These are phyloP conservation scores for Lolium rigidum DNA, from an alignment of 176 grass and related monocot species.

Conservation along the genomic window DNA sequence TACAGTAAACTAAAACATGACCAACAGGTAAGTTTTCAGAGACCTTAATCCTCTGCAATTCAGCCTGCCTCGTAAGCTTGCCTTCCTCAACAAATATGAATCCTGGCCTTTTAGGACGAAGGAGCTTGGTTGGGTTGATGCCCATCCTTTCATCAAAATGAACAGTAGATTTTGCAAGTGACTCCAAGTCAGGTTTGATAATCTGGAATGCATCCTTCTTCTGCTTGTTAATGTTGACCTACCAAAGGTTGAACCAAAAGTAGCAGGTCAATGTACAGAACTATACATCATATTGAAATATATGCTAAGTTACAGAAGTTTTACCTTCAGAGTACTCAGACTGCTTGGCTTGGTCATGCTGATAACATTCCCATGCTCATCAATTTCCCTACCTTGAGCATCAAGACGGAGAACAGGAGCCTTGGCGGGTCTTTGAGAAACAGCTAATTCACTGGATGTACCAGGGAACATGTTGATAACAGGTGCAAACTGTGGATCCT, in stretches of 20 bases:
- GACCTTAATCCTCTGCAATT: conserved; percentile 92
- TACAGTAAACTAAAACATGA: conserved; percentile 20
- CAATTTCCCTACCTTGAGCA: conserved; percentile 94
- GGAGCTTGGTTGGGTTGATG: conserved; percentile 84
- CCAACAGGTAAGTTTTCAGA: conserved; percentile 8
- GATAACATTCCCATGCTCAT: conserved; percentile 90
- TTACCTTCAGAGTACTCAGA: conserved; percentile 95
- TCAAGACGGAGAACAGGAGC: conserved; percentile 86
- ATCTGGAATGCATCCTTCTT: conserved; percentile 99
- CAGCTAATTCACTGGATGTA: conserved; percentile 65
- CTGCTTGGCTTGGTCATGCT: conserved; percentile 72
- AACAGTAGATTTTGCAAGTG: conserved; percentile 70
- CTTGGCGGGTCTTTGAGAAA: conserved; percentile 79
- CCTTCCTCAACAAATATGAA: conserved; percentile 98
- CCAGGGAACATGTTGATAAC: conserved; percentile 93
- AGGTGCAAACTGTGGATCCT: conserved; percentile 87
- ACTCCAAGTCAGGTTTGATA: conserved; percentile 95
- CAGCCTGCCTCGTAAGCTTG: conserved; percentile 82
- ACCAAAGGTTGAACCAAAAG: conserved; percentile 37
- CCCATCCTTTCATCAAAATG: conserved; percentile 97
- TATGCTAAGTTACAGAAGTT: conserved; percentile 18
- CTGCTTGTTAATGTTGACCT: conserved; percentile 98
- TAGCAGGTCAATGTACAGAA: conserved; percentile 7
- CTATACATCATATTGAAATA: conserved; percentile 13
- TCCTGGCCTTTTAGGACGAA: conserved; percentile 82